Evolutionary conservation across 345 rosid species (phyloP), one percentile per base, ranked within the genome.

Genomic region (Noccaea caerulescens): DNA sequence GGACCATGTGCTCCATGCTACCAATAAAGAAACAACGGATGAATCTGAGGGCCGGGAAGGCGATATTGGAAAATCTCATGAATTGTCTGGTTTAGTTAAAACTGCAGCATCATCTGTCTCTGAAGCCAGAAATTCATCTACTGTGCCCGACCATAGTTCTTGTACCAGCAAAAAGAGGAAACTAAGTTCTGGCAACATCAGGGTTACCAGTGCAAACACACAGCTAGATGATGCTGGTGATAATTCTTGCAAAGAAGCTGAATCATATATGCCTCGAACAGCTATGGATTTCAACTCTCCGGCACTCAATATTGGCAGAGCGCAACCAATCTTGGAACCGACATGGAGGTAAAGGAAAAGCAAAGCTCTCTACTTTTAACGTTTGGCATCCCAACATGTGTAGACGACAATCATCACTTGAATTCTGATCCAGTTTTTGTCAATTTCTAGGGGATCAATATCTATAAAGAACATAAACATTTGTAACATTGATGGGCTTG

Each of bases 321-420:
- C 90, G 9, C 84, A 54, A 74, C 96, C 96, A 36, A 73, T 79
- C 49, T n/a, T 60, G 16, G 55, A 62, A 57, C 86, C 90, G 2
- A 62, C 76, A 58, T 89, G 98, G 98, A 84, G 86, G 98, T 88
- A 79, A 74, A 67, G 27, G 2, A 68, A 12, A 14, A 6, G 27
- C 2, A 42, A 4, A 38, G 8, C 51, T 43, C 32, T 60, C 39
- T 42, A 13, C 6, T 23, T 18, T 43, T 42, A 59, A 10, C 8
- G 23, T 34, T 61, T 37, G 43, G 47, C 55, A 43, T 58, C 53
- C 66, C 44, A 37, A 8, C 16, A 16, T 42, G 38, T 9, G 9
- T 18, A 9, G 10, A 36, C 2, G 37, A 33, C 44, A 23, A 49
- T 13, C 42, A 44, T 25, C 34, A 36, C 67, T 56, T 76, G 49